Conservation (phyloP, 202 grass and related monocot species). For the Miscanthus sacchariflorus region DNA sequence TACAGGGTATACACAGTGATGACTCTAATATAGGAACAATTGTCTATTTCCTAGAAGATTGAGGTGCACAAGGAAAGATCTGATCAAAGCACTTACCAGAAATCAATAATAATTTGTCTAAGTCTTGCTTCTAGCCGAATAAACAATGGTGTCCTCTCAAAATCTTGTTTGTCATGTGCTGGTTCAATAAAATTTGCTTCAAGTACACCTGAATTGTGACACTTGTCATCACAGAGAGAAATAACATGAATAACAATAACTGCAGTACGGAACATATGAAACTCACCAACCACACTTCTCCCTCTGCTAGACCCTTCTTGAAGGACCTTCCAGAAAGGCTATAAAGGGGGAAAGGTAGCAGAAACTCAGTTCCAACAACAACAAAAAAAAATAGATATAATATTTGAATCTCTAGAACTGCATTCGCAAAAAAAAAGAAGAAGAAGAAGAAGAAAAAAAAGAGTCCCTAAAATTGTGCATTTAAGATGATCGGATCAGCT, state of each 20-base stretch:
- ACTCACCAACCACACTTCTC: constrained; percentile 86
- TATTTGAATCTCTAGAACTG: constrained; percentile 10
- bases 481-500: not conserved
- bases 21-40: constrained; percentile 7
- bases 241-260: constrained; percentile 15
- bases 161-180: constrained; percentile 99
- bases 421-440: not conserved
- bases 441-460: too few relatives aligned
- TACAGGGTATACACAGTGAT: constrained; percentile 13
- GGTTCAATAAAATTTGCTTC: constrained; percentile 99
- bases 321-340: constrained; percentile 99
- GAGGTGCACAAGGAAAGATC: not conserved
- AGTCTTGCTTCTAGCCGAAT: constrained; percentile 86
- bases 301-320: constrained; percentile 97
- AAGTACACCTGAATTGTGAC: constrained; percentile 75
- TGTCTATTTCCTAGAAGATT: not conserved
- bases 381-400: not conserved
- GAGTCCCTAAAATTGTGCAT: constrained; percentile 2
- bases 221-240: constrained; percentile 34
- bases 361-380: constrained; percentile 21
- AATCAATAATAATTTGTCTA: constrained; percentile 90
- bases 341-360: constrained; percentile 25
- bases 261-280: constrained; percentile 28
- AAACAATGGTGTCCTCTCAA: constrained; percentile 93
- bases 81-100: constrained; percentile 66